Evolutionary conservation across 2,329 filamentous ascomycete genomes (phyloP), one percentile per base, ranked within the genome.

Genomic region (Aspergillus ruber): DNA sequence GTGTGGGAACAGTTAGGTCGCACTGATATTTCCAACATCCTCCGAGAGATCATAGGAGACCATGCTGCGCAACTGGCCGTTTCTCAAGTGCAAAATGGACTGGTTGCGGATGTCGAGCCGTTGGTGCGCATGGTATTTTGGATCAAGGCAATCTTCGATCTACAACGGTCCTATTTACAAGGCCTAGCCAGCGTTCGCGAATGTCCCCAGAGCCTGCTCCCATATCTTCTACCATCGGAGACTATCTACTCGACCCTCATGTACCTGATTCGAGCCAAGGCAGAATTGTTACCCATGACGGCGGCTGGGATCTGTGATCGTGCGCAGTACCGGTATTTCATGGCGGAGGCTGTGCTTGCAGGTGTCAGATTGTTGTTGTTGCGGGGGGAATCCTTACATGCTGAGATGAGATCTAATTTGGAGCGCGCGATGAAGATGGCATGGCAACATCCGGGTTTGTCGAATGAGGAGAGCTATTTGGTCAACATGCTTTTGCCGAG

Each of bases 121-220:
- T 52, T 63, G 7, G 57, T 59, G 18, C 56, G 55, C 40, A 53
- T 59, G 3, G 58, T 68, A 17, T 56, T 63, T 40, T 68, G 66
- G 66, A 63, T 68, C 44, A 66, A 66, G 46, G 61, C 60, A 6
- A 60, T 68, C 6, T 67, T 66, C 50, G 65, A 68, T 50, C 46
- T 64, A 20, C 64, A 68, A 48, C 59, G 66, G 44, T 58, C 60
- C 35, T 65, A 66, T 50, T 49, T 68, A 8, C 62, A 57, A 43
- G 65, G 62, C 1, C 47, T 56, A 46, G 54, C 56, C 2, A 60
- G 55, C 7, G 45, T 61, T 3, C 47, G 53, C 9, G 64, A 65
- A 47, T 63, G 61, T 43, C 59, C 62, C 41, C 59, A 61, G 3
- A 61, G 59, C 44, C 55, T 65, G 15, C 38, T 57, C 3, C 57